Evolutionary conservation across 106 monocot species (phyloP).

Genomic region (Dendrobium chrysotoxum): DNA sequence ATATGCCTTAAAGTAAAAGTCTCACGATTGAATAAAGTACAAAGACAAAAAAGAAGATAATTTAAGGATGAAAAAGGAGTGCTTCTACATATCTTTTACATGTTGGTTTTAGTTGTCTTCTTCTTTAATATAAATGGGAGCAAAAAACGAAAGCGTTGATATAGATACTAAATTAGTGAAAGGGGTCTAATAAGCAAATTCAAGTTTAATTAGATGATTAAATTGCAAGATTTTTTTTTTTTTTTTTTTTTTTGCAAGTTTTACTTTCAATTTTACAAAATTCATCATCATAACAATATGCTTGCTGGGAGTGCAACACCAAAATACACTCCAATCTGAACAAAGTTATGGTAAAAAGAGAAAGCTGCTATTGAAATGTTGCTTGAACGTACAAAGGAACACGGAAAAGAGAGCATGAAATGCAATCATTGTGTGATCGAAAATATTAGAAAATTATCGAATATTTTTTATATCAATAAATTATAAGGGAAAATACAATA

Average conservation of each 20-base stretch:
- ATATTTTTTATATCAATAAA: not conserved
- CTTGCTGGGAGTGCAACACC: no score
- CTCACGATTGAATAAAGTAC: no score
- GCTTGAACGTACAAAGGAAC: not conserved
- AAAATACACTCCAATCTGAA: no score
- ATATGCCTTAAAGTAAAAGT: not conserved
- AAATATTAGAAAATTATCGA: not conserved
- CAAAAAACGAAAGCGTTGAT: not conserved
- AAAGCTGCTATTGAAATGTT: not conserved
- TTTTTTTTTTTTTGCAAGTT: no score
- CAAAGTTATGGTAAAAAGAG: not conserved
- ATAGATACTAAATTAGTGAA: no score
- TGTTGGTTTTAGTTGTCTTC: not conserved
- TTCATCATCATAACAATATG: no score
- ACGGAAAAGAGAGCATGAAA: not conserved
- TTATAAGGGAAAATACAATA: not conserved
- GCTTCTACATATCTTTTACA: not conserved
- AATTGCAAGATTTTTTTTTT: no score
- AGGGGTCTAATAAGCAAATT: no score
- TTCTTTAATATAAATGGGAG: not conserved
- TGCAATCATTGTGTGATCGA: not conserved
- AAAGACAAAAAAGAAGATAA: not conserved
- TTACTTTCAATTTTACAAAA: no score
- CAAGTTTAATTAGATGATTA: no score
- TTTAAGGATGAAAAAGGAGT: not conserved